Conservation (phyloP, 805 yeast genomes). For the Starmerella floricola region DNA sequence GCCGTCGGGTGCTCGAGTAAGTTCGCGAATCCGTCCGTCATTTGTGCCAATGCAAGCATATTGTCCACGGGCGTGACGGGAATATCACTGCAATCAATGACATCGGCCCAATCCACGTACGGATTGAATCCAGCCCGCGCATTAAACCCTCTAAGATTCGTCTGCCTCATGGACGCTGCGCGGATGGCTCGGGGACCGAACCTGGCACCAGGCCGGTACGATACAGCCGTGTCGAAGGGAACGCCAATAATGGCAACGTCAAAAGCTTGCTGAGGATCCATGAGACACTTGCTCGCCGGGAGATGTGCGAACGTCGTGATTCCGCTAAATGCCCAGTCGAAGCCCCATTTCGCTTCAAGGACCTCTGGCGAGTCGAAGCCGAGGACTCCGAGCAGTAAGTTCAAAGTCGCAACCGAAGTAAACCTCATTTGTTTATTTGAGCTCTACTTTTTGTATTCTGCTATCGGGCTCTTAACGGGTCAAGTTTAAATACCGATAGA, state of each 20-base stretch:
- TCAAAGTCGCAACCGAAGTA: too few relatives aligned
- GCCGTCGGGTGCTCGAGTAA: conserved; percentile 31
- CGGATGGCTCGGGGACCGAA: conserved; percentile 51
- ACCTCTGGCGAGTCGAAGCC: too few relatives aligned
- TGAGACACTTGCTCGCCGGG: conserved; percentile 48
- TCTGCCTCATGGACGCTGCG: conserved; percentile 42
- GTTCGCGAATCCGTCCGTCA: conserved; percentile 48
- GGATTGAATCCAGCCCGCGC: conserved; percentile 52
- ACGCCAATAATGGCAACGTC: conserved; percentile 69
- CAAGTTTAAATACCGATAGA: too few relatives aligned
- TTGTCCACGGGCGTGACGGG: conserved; percentile 61
- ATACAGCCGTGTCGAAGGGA: conserved; percentile 73
- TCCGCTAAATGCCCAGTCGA: conserved; percentile 48
- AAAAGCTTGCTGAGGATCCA: conserved; percentile 33
- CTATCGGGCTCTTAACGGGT: too few relatives aligned
- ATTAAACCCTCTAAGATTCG: conserved; percentile 57
- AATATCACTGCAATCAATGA: conserved; percentile 58
- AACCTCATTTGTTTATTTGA: too few relatives aligned
- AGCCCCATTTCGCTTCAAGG: conserved; percentile 57
- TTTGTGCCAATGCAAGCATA: conserved; percentile 48
- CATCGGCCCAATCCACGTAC: conserved; percentile 40
- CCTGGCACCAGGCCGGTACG: conserved; percentile 70
- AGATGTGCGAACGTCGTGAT: conserved; percentile 56
- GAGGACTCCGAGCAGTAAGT: too few relatives aligned
- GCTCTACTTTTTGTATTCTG: too few relatives aligned